A percentile compares a stretch with the other conserved stretches of the same genome.
Conservation (phyloP, 2,329 filamentous ascomycete genomes). For the Colletotrichum tamarilloi region DNA sequence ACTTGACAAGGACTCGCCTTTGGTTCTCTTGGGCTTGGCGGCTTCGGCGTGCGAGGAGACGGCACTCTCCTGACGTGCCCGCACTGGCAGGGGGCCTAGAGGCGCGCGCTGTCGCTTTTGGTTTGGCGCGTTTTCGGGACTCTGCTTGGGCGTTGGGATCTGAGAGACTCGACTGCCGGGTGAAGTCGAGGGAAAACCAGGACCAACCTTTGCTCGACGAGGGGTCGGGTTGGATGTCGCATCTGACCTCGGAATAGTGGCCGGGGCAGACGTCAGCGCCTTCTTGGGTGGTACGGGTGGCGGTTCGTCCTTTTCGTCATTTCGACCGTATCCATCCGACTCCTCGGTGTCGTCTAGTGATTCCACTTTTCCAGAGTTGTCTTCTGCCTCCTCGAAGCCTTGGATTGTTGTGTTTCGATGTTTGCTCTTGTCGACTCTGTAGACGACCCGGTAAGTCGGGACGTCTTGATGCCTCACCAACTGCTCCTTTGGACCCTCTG, state of each 20-base stretch:
- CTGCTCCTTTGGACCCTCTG: constrained; percentile 42
- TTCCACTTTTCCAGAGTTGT: constrained; percentile 42
- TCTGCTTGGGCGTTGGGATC: constrained; percentile 38
- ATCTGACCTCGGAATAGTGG: not conserved
- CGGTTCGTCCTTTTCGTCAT: constrained; percentile 16
- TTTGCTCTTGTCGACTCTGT: constrained; percentile 66
- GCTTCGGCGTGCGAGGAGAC: constrained; percentile 39
- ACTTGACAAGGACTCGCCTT: constrained; percentile 39
- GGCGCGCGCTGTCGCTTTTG: constrained; percentile 59
- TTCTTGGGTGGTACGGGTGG: constrained; percentile 38
- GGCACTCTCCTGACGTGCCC: constrained; percentile 34
- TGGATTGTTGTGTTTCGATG: constrained; percentile 54
- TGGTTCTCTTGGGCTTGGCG: constrained; percentile 45
- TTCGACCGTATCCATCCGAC: constrained; percentile 10
- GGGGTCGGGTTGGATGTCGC: constrained; percentile 3
- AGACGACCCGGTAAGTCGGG: constrained; percentile 66
- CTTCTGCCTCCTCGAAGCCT: constrained; percentile 45
- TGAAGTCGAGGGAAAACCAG: constrained; percentile 12
- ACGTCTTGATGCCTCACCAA: constrained; percentile 37
- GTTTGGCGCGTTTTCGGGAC: constrained; percentile 53
- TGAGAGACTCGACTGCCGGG: constrained; percentile 35
- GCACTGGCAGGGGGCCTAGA: constrained; percentile 37
- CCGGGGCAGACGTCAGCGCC: not conserved
- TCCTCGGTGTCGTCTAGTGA: constrained; percentile 39
- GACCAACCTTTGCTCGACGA: constrained; percentile 15